Base-by-base conservation (phyloP, 768 basidiomycete species). In the Podaxis sp. region DNA sequence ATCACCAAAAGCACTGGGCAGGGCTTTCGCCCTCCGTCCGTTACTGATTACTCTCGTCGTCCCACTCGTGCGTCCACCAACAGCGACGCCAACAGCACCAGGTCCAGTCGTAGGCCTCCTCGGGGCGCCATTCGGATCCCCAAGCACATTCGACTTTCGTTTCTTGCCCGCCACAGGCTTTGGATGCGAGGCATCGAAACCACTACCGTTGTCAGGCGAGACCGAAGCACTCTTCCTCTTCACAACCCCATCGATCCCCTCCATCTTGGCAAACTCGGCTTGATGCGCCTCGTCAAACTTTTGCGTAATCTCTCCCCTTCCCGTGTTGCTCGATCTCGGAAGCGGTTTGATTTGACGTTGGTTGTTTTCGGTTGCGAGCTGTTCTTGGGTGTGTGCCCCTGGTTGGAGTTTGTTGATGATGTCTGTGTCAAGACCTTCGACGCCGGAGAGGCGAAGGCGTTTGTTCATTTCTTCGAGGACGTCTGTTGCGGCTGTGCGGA, bases 381-480 rank as follows among this genome's bases (percentile, higher is more conserved):
- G 51, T n/a, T 67, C 57, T 59, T 61, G 40, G 29, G 71, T 51
- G 47, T 68, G 67, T 25, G 68, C 67, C 4, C 71, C 69, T n/a
- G 74, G 74, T 54, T 76, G 74, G 2, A 80, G 69, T 53, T 73
- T 80, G 40, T 74, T 67, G 54, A 89, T 77, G 29, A 88, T 72
- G 43, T 79, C 74, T 22, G 75, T 67, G 19, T 75, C 77, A 36
- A 89, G 76, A 24, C 75, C 75, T 36, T 82, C 76, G 6, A 85
- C 80, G 1, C 87, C 88, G 5, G 83, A 82, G 7, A 78, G 80
- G 2, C 78, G 80, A 9, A 93, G 79, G 2, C 90, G 85, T 55
- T 80, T 78, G 70, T 93, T 93, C 89, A 94, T 91, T 73, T 94
- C 93, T 55, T 87, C 88, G 33, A 94, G 76, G 29, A 94, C 86